These are phyloP conservation scores for Xanthoconium stramineum DNA, from an alignment of 768 basidiomycete species.

Conservation along the genomic window DNA sequence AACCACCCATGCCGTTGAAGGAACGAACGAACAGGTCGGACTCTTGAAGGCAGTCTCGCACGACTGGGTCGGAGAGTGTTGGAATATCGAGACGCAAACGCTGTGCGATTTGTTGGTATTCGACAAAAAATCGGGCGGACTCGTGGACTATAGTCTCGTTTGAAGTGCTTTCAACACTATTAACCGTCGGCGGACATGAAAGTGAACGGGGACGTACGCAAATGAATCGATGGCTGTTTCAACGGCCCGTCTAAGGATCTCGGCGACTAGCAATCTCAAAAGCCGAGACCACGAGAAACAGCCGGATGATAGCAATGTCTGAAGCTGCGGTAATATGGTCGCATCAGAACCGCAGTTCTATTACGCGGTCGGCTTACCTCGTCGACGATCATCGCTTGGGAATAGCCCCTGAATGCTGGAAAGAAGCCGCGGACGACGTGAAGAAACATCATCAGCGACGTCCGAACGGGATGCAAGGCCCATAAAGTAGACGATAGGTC, in stretches of 20 bases:
- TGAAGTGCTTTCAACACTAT: slow-evolving; percentile 42
- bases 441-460: slow-evolving; percentile 65
- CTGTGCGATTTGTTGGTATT: slow-evolving; percentile 75
- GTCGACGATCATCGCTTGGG: slow-evolving; percentile 82
- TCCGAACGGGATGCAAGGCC: slow-evolving; percentile 63
- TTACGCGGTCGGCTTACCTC: slow-evolving; percentile 50
- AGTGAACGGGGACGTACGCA: slow-evolving; percentile 51
- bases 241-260: slow-evolving; percentile 58
- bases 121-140: slow-evolving; percentile 70
- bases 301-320: slow-evolving; percentile 65
- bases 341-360: slow-evolving; percentile 1
- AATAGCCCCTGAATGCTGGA: slow-evolving; percentile 82
- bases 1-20: slow-evolving; percentile 67
- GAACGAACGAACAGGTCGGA: slow-evolving; percentile 83
- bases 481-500: slow-evolving; percentile 52
- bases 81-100: slow-evolving; percentile 76
- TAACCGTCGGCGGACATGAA: slow-evolving; percentile 9
- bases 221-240: slow-evolving; percentile 69
- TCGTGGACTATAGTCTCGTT: slow-evolving; percentile 75
- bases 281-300: slow-evolving; percentile 69
- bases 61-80: slow-evolving; percentile 67
- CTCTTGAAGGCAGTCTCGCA: slow-evolving; percentile 80
- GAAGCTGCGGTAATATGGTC: slow-evolving; percentile 46
- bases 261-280: slow-evolving; percentile 53
- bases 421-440: slow-evolving; percentile 72